Conservation (phyloP, 2,329 filamentous ascomycete genomes). For the Xylaria sp. region DNA sequence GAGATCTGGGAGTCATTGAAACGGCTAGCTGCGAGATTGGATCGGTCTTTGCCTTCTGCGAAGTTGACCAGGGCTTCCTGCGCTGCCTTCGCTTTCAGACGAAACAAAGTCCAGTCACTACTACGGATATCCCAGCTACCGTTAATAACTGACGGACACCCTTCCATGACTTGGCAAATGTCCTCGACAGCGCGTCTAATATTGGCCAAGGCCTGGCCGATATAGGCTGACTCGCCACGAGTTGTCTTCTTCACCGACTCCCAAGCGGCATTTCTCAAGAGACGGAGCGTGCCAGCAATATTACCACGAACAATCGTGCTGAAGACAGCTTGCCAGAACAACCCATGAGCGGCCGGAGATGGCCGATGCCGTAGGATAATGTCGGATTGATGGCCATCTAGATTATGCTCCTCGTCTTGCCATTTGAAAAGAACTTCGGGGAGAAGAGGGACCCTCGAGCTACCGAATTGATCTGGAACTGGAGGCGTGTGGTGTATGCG, state of each 20-base stretch:
- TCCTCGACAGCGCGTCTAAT: slow-evolving; percentile 74
- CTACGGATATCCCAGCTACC: slow-evolving; percentile 82
- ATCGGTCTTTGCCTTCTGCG: slow-evolving; percentile 73
- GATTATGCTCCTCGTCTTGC: slow-evolving; percentile 77
- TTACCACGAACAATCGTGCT: slow-evolving; percentile 77
- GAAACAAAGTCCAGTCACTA: slow-evolving; percentile 83
- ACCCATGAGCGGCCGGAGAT: slow-evolving; percentile 74
- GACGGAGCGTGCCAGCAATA: slow-evolving; percentile 66
- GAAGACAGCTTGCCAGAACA: slow-evolving; percentile 88
- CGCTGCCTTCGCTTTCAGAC: slow-evolving; percentile 73
- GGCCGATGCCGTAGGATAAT: slow-evolving; percentile 67
- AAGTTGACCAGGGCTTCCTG: slow-evolving; percentile 76
- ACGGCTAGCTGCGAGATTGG: slow-evolving; percentile 38
- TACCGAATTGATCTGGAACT: slow-evolving; percentile 45
- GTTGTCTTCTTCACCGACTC: slow-evolving; percentile 73
- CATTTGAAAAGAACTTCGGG: slow-evolving; percentile 83
- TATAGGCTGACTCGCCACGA: slow-evolving; percentile 70
- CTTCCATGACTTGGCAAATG: slow-evolving; percentile 71
- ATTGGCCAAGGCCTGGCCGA: slow-evolving; percentile 76
- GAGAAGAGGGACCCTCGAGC: slow-evolving; percentile 57
- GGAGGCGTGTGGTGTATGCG: slow-evolving; percentile 74
- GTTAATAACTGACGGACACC: slow-evolving; percentile 70
- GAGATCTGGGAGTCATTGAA: slow-evolving; percentile 44
- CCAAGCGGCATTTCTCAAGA: slow-evolving; percentile 80
- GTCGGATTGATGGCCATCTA: slow-evolving; percentile 70